phyloP scores from a whole-genome alignment of 768 basidiomycete species.

The Lactarius deliciosus region DNA sequence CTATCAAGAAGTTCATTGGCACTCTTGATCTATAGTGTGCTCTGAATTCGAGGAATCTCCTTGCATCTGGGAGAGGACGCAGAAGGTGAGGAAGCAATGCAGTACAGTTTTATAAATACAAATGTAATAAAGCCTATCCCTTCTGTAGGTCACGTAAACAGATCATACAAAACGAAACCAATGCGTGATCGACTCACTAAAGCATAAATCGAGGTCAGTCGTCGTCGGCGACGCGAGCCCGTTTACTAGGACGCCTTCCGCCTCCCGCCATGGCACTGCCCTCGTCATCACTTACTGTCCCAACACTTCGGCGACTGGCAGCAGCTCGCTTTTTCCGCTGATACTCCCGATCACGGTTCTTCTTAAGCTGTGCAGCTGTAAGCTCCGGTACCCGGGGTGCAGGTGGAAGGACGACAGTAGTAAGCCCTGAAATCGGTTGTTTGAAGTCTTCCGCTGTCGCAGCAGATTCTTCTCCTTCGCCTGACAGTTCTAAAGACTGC shows the following conservation, averaged over 20 bases:
- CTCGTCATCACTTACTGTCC: slow-evolving; percentile 74
- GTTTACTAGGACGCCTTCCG: slow-evolving; percentile 62
- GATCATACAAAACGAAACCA: neutral
- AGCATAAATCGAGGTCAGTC: slow-evolving; percentile 17
- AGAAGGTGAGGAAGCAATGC: slow-evolving; percentile 12
- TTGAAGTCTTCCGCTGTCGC: slow-evolving; percentile 69
- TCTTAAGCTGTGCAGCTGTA: slow-evolving; percentile 71
- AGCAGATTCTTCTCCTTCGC: slow-evolving; percentile 62
- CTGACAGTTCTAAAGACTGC: slow-evolving; percentile 73
- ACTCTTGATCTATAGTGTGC: slow-evolving; percentile 42
- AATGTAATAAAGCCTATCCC: slow-evolving; percentile 15
- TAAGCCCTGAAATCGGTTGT: slow-evolving; percentile 68
- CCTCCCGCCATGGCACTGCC: slow-evolving; percentile 42
- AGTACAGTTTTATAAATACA: slow-evolving; percentile 22
- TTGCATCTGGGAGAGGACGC: neutral
- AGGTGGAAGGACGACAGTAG: slow-evolving; percentile 75
- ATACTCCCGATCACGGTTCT: slow-evolving; percentile 76
- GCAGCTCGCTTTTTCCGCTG: slow-evolving; percentile 73
- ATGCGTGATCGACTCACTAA: slow-evolving; percentile 1
- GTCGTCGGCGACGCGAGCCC: slow-evolving; percentile 64
- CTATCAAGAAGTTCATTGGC: slow-evolving; percentile 52
- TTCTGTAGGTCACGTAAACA: slow-evolving; percentile 1
- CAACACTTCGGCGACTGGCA: slow-evolving; percentile 59
- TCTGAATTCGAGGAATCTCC: slow-evolving; percentile 1
- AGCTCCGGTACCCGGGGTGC: slow-evolving; percentile 67